Evolutionary conservation across 148 eudicot species (phyloP).

Genomic region (Chenopodium formosanum): DNA sequence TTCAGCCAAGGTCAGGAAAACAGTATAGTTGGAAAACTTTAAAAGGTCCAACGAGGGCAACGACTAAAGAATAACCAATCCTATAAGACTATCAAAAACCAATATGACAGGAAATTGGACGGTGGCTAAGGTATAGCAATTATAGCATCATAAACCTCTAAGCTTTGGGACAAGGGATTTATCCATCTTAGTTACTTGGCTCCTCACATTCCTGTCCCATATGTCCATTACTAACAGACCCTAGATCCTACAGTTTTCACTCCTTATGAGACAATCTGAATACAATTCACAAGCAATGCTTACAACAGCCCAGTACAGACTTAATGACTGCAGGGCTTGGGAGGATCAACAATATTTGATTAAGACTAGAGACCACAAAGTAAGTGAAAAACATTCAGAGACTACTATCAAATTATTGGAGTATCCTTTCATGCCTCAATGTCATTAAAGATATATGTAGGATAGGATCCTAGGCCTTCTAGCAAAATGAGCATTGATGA

Average conservation of each 20-base stretch:
- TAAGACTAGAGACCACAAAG: not conserved
- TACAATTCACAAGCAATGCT: not conserved
- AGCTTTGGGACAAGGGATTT: not conserved
- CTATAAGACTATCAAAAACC: not conserved
- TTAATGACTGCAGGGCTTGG: not conserved
- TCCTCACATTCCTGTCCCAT: not conserved
- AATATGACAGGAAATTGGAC: not conserved
- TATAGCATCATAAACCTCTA: not conserved
- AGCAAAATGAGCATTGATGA: not conserved
- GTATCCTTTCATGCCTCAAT: constrained; percentile 1
- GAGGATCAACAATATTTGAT: not conserved
- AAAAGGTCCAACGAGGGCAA: not conserved
- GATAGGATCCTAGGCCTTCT: not conserved
- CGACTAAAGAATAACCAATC: not conserved
- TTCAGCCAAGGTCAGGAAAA: not conserved
- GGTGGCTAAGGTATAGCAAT: not conserved
- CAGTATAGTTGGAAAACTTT: not conserved
- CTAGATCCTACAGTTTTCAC: not conserved
- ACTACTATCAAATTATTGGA: too few relatives aligned
- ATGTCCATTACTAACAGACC: not conserved
- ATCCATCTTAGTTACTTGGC: not conserved
- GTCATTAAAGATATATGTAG: not conserved
- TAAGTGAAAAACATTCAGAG: not conserved
- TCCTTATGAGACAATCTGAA: not conserved
- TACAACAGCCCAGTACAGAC: not conserved